Percentiles rank a stretch among this genome's conserved stretches.
These are phyloP conservation scores for Volvariella volvacea DNA, from an alignment of 1,284 basidiomycete species.

Conservation along the genomic window DNA sequence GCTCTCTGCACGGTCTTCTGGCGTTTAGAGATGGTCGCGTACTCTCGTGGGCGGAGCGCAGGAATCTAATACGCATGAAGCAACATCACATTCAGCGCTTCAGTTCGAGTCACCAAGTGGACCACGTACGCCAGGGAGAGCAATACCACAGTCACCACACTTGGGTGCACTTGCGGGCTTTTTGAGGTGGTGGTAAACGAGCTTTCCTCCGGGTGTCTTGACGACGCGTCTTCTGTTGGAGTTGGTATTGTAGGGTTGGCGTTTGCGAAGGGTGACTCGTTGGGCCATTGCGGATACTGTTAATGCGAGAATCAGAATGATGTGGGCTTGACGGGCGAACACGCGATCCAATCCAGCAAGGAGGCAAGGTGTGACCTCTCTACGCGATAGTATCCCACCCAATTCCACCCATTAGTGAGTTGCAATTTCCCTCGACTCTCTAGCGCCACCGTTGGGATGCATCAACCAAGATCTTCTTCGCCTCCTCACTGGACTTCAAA, in stretches of 20 bases:
- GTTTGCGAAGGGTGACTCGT: conserved; percentile 99
- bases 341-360: no score
- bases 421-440: no score
- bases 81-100: background rate
- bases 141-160: conserved; percentile 95
- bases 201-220: conserved; percentile 94
- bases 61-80: conserved; percentile 55
- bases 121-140: conserved; percentile 80
- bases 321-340: background rate
- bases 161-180: conserved; percentile 87
- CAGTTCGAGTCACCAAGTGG: background rate
- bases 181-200: conserved; percentile 88
- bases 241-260: conserved; percentile 97
- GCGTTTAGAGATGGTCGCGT: conserved; percentile 92
- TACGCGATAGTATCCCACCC: conserved; percentile 1
- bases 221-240: conserved; percentile 94
- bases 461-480: no score
- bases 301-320: conserved; percentile 2
- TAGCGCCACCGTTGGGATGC: no score
- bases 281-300: conserved; percentile 75
- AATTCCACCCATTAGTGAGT: no score
- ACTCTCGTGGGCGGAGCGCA: conserved; percentile 88
- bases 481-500: background rate
- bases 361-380: background rate
- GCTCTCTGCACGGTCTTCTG: conserved; percentile 91